Evolutionary conservation across 2,329 filamentous ascomycete genomes (phyloP), one percentile per base, ranked within the genome.

Genomic region (Rasamsonia emersonii): DNA sequence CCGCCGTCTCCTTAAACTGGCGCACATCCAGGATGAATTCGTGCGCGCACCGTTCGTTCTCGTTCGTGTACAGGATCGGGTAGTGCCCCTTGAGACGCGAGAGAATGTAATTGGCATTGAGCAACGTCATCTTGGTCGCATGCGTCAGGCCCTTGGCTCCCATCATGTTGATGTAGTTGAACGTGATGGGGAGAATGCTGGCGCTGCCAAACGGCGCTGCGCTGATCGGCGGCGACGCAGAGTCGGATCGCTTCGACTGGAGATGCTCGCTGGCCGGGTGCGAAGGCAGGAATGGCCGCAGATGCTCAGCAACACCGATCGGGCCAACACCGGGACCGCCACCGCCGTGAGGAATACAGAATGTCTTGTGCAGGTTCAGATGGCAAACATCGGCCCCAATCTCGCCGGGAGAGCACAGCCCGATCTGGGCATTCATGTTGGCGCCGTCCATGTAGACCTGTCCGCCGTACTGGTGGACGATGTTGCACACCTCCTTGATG

Each of bases 361-460:
- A 96, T 3, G 89, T 96, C 74, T 96, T 96, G 75, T 96, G 89
- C 24, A 96, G 73, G 62, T 96, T 96, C 38, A 96, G 70, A 66
- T 95, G 89, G 72, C 89, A 96, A 23, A 95, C 88, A 56, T 96
- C 89, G 18, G 89, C 89, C 13, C 89, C 89, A 45, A 96, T 93
- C 58, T 93, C 86, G 23, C 89, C 89, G 2, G 89, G 89, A 1
- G 86, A 93, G 67, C 86, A 94, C 8, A 96, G 73, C 9, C 89
- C 89, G 42, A 96, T 95, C 61, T 96, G 89, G 11, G 89, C 89
- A 54, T 95, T 96, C 86, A 95, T 91, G 67, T 96, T 96, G 44
- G 89, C 89, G 28, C 89, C 89, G 55, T 96, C 89, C 89, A 96
- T 95, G 68, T 95, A 96, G 10, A 96, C 89, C 54, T 93, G 85